These are phyloP conservation scores for Aegilops speltoides DNA, from an alignment of 176 grass and related monocot genomes.

Conservation along the genomic window DNA sequence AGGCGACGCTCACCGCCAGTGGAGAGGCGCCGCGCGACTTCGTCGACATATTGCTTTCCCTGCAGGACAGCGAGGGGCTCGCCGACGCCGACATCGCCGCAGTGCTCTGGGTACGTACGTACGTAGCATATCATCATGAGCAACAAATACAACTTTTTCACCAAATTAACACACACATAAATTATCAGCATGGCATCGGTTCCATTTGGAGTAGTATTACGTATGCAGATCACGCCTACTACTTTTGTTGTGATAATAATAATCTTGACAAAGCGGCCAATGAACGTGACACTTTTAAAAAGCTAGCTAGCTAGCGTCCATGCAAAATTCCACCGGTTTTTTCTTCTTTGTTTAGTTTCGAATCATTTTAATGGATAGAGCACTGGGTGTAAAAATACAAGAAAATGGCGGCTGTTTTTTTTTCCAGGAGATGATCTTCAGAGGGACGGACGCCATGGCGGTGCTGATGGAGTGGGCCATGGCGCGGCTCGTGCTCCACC, in stretches of 20 bases:
- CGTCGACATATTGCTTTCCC: conserved; percentile 65
- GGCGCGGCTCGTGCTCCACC: conserved; percentile 66
- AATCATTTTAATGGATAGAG: conserved; percentile 7
- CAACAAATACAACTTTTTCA: not conserved
- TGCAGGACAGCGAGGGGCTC: conserved; percentile 66
- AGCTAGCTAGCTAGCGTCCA: not conserved
- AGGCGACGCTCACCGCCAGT: not conserved
- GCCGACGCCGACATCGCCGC: conserved; percentile 67
- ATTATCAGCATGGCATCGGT: not conserved
- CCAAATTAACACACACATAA: not conserved
- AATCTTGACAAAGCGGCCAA: not conserved
- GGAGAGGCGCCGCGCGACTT: conserved; percentile 46
- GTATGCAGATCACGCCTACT: not conserved
- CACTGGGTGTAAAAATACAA: not conserved
- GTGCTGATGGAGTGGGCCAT: conserved; percentile 88
- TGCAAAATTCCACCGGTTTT: conserved; percentile 10
- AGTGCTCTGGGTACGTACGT: conserved; percentile 71
- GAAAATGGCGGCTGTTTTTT: not conserved
- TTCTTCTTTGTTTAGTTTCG: not conserved
- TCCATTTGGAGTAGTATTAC: not conserved
- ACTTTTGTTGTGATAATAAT: conserved; percentile 19
- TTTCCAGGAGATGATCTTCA: conserved; percentile 88
- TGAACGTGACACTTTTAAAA: not conserved
- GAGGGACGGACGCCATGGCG: conserved; percentile 85
- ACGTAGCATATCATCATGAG: not conserved